Conservation (phyloP, 495 filamentous ascomycete species). For the Wilcoxina mikolae region DNA sequence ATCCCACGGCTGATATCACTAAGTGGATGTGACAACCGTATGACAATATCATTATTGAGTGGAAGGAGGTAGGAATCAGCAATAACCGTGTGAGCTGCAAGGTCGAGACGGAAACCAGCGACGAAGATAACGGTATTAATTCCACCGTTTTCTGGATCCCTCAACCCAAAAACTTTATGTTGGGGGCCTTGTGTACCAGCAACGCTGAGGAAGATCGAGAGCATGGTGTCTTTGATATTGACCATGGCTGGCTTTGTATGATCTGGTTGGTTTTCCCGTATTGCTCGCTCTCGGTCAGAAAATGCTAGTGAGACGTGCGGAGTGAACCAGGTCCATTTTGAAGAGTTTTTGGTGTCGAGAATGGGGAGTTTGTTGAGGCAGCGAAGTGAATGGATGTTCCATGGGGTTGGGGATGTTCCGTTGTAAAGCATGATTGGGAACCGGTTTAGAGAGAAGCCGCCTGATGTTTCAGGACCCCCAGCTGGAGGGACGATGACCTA, state of each 20-base stretch:
- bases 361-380: conserved; percentile 20
- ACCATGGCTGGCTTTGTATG: conserved; percentile 3
- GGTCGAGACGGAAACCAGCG: conserved; percentile 23
- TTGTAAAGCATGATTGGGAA: conserved; percentile 22
- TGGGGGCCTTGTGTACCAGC: conserved; percentile 22
- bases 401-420: conserved; percentile 14
- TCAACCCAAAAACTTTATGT: conserved; percentile 20
- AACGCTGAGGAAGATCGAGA: conserved; percentile 26
- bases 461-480: neutral
- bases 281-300: neutral
- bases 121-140: conserved; percentile 27
- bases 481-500: neutral
- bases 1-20: no score
- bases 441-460: neutral
- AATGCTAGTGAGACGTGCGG: neutral
- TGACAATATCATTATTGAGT: conserved; percentile 18
- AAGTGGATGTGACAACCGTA: no score
- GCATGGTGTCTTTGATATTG: conserved; percentile 31
- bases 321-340: conserved; percentile 17
- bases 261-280: neutral
- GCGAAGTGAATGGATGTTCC: conserved; percentile 27
- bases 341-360: conserved; percentile 13
- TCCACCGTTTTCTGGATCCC: conserved; percentile 17
- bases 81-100: conserved; percentile 29
- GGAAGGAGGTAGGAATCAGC: conserved; percentile 32